A percentile compares a stretch with the other conserved stretches of the same genome.
phyloP scores from a whole-genome alignment of 2,329 filamentous ascomycete genomes.

The Fusarium sp. region DNA sequence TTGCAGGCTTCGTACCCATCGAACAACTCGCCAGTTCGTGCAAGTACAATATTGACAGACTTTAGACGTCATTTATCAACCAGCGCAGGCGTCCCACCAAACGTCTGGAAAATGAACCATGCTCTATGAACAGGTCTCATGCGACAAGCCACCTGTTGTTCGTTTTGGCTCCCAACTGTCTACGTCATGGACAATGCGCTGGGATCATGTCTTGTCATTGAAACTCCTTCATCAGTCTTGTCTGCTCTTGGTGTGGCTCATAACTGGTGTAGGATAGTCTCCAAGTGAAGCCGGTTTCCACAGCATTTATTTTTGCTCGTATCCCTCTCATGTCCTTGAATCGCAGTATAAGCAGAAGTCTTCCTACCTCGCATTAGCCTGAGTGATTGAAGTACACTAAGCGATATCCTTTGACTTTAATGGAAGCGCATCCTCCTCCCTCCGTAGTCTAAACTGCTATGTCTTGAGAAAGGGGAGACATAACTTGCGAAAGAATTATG shows the following conservation, averaged over 20 bases:
- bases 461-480: background rate
- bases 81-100: constrained; percentile 7
- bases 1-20: constrained; percentile 53
- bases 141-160: background rate
- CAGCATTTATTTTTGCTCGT: background rate
- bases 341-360: background rate
- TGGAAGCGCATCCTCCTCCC: background rate
- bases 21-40: constrained; percentile 34
- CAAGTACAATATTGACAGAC: background rate
- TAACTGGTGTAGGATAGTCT: constrained; percentile 4
- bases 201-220: background rate
- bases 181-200: background rate
- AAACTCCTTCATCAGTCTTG: background rate
- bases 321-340: background rate
- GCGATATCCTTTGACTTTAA: background rate
- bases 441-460: background rate
- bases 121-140: background rate
- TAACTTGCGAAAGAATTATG: background rate
- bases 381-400: background rate
- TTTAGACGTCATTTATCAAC: constrained; percentile 24
- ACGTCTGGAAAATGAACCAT: background rate
- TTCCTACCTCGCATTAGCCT: background rate
- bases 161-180: background rate
- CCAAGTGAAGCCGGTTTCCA: background rate
- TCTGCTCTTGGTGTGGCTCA: background rate